A percentile compares a stretch with the other conserved stretches of the same genome.
Conservation (phyloP, 1,284 basidiomycete genomes). For the Cryptococcus maquisensis region DNA sequence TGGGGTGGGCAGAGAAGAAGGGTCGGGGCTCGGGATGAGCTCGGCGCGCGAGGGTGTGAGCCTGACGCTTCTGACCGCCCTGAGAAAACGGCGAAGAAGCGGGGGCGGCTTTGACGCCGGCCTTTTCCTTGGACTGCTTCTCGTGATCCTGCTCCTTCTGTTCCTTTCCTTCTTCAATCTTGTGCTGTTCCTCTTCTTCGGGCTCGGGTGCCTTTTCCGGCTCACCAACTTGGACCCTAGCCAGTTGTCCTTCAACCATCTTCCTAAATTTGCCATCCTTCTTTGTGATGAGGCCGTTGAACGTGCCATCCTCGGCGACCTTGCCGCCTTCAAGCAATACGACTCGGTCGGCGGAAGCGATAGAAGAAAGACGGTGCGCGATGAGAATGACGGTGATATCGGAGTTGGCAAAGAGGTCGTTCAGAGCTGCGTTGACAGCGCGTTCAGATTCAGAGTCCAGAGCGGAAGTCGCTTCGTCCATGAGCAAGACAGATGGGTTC, state of each 20-base stretch:
- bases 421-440: constrained; percentile 49
- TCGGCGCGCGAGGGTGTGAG: not conserved
- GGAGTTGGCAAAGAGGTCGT: constrained; percentile 52
- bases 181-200: constrained; percentile 11
- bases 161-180: constrained; percentile 2
- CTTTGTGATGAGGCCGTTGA: constrained; percentile 47
- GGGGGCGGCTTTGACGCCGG: not conserved
- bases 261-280: constrained; percentile 43
- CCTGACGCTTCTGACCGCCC: not conserved
- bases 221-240: constrained; percentile 39
- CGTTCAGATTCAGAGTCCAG: constrained; percentile 44
- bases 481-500: constrained; percentile 50
- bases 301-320: constrained; percentile 51
- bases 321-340: constrained; percentile 51
- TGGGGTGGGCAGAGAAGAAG: constrained; percentile 29
- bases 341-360: constrained; percentile 51
- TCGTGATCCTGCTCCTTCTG: constrained; percentile 4
- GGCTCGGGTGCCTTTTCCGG: constrained; percentile 14
- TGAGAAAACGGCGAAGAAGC: not conserved
- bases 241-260: constrained; percentile 47
- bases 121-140: constrained; percentile 1
- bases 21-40: constrained; percentile 12
- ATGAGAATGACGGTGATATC: constrained; percentile 51
- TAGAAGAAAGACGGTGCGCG: constrained; percentile 51
- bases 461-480: constrained; percentile 47